Evolutionary conservation across 768 basidiomycete genomes (phyloP), one percentile per base, ranked within the genome.

Genomic region (Termitomyces sp.): DNA sequence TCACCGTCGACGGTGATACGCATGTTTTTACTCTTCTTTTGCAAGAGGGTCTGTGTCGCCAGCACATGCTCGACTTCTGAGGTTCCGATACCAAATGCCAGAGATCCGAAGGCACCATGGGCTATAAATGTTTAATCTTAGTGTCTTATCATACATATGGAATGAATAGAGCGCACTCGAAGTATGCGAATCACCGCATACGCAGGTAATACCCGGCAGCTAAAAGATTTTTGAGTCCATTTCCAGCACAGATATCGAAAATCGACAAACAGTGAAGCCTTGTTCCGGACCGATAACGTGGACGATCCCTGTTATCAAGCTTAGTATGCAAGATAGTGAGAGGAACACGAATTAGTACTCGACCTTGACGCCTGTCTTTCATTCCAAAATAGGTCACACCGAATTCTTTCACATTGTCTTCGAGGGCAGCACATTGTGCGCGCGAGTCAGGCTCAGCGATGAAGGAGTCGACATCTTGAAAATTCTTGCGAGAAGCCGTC

Each of bases 1-100:
- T 83, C 78, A 56, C 93, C 93, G 50, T 95, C 86, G 59, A 95
- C 91, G 44, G 84, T 85, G 63, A 95, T 89, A 42, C 89, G 85
- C 91, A 95, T 94, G 73, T 94, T 95, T 75, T 93, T 93, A 52
- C 84, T 82, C 71, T 94, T 93, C 66, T 80, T 84, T 72, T 95
- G 93, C 58, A 91, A 74, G 20, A 95, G 76, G 46, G 91, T 92
- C 70, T 95, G 93, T 7, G 93, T 95, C 13, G 93, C 93, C 45
- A 95, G 85, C 60, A 94, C 93, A 67, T 95, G 93, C 66, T 95
- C 93, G 63, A 95, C 93, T 66, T 95, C 92, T 47, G 91, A 94
- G 12, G 93, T 95, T 38, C 93, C 93, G 63, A 95, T 94, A 56
- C 93, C 93, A 63, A 94, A 95, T 0, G 93, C 93, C 57, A 95